Base-by-base conservation (phyloP, 768 basidiomycete genomes). In the Serpula lacrymans region DNA sequence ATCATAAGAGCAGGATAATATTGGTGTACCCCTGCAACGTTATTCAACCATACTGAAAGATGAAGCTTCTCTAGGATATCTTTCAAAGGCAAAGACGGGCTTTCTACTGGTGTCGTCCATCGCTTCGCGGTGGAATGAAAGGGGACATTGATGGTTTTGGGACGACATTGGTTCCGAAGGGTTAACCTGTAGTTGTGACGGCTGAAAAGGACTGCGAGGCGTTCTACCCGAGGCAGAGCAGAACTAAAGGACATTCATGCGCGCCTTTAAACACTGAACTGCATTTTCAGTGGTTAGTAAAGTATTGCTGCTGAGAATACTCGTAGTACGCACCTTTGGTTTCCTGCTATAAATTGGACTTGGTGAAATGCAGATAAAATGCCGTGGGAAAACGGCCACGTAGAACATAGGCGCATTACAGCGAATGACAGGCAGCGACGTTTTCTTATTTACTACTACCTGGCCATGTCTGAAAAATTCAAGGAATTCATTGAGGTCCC, bases 401-500 rank as follows among this genome's bases (percentile, higher is more conserved):
- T 12, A 34, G 57, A 55, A 68, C 62, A 58, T 68, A 49, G 48
- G 37, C 46, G 17, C 34, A 18, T 30, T 34, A 21, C 40, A 42
- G 37, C 47, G n/a, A 29, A 30, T 37, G 25, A 26, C 26, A 5
- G 31, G 11, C 51, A 27, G 18, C 28, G 43, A 33, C 51, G 29
- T 36, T 17, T 41, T 41, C 13, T 17, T 17, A 20, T 37, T 37
- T 20, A 33, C 31, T 26, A 42, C 34, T 18, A 39, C 17, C 38
- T 44, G 64, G 69, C 49, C 67, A 95, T 93, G 88, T 88, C 91
- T 47, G 93, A 95, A 60, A 86, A 88, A 71, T 58, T 95, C 43
- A 83, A 78, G 57, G 95, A 97, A 58, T 83, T 97, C 69, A 65
- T 87, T 46, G 93, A 96, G 40, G 75, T 94, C 40, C 92, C 93